These are phyloP conservation scores for Metschnikowia chrysomelidarum DNA, from an alignment of 805 yeast species.

Conservation along the genomic window DNA sequence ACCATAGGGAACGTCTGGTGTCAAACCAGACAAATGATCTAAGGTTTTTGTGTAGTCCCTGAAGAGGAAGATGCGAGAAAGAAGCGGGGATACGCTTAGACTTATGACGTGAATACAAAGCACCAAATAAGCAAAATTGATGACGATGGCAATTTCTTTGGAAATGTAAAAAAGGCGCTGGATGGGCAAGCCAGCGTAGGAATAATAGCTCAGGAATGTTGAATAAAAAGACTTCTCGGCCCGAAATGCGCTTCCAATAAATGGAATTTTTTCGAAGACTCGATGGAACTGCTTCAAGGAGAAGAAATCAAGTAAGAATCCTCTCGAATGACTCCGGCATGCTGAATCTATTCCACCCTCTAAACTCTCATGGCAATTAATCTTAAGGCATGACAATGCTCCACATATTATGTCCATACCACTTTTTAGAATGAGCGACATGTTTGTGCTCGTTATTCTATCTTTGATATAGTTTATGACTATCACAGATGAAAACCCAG, in stretches of 20 bases:
- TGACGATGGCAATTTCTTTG: constrained; percentile 12
- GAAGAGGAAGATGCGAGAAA: constrained; percentile 17
- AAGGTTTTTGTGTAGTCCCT: constrained; percentile 22
- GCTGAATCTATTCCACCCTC: too few relatives aligned
- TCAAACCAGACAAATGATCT: constrained; percentile 22
- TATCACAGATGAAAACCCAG: constrained; percentile 22
- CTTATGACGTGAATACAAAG: constrained; percentile 29
- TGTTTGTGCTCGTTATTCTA: constrained; percentile 2
- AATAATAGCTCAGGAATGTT: too few relatives aligned
- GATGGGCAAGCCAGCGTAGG: too few relatives aligned
- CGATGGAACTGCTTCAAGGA: too few relatives aligned
- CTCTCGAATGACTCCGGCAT: too few relatives aligned
- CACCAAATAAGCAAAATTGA: constrained; percentile 22
- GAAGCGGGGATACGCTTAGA: constrained; percentile 20
- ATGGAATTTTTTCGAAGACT: too few relatives aligned
- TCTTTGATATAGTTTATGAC: constrained; percentile 20
- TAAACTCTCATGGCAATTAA: too few relatives aligned
- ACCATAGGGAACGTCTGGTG: constrained; percentile 22
- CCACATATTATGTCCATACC: too few relatives aligned
- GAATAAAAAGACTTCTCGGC: too few relatives aligned
- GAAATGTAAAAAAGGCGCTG: constrained; percentile 11
- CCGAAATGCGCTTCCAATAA: too few relatives aligned
- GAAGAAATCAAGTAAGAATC: too few relatives aligned
- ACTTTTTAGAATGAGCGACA: neutral
- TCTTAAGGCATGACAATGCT: too few relatives aligned